Evolutionary conservation across 2,329 filamentous ascomycete species (phyloP).

Genomic region (Aspergillus pseudotamarii): DNA sequence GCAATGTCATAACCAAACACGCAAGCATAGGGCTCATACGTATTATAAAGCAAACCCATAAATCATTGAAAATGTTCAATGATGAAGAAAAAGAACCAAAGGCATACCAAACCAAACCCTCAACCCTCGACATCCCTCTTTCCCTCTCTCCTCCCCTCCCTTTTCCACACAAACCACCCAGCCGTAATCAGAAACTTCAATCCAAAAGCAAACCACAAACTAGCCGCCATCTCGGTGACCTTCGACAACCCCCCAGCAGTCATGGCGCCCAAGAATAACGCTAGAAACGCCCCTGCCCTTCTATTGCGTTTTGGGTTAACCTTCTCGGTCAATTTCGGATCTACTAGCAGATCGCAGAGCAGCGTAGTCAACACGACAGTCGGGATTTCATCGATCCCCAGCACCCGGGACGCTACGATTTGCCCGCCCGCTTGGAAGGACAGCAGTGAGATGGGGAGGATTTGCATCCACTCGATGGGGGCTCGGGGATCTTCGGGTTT

Average conservation of each 20-base stretch:
- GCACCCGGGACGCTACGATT: conserved; percentile 40
- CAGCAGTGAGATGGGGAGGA: conserved; percentile 42
- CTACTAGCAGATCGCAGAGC: conserved; percentile 43
- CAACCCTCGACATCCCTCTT: conserved; percentile 15
- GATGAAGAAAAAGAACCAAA: not conserved
- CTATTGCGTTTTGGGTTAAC: conserved; percentile 37
- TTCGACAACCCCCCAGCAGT: conserved; percentile 44
- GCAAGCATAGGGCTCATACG: not conserved
- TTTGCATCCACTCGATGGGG: conserved; percentile 39
- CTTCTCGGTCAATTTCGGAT: conserved; percentile 32
- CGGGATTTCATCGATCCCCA: conserved; percentile 44
- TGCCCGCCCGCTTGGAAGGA: conserved; percentile 47
- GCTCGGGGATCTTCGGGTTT: conserved; percentile 32
- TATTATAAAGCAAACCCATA: not conserved
- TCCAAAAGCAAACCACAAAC: conserved; percentile 44
- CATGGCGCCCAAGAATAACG: conserved; percentile 45
- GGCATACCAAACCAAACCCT: not conserved
- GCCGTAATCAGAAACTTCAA: conserved; percentile 40
- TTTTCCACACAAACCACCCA: conserved; percentile 42
- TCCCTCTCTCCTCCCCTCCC: conserved; percentile 8
- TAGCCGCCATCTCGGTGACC: conserved; percentile 36
- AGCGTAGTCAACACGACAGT: conserved; percentile 47
- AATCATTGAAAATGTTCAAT: not conserved
- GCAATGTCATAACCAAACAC: not conserved
- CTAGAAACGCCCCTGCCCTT: conserved; percentile 39